Evolutionary conservation across 1,284 basidiomycete species (phyloP).

Genomic region (Cutaneotrichosporon sp.): DNA sequence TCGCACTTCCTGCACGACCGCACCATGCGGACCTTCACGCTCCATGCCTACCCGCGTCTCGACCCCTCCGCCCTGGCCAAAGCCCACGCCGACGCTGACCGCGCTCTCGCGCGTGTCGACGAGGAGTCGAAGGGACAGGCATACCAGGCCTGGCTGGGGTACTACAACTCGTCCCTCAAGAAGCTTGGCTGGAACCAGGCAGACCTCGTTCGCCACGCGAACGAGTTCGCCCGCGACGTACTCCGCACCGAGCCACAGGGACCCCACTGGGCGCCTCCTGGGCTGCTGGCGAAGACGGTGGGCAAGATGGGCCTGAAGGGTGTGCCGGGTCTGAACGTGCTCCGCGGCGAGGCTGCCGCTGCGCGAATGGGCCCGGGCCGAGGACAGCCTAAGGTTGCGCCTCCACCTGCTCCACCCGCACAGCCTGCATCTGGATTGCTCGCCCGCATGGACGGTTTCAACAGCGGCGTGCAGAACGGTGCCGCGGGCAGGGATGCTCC

Average conservation of each 20-base stretch:
- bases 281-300: slow-evolving; percentile 54
- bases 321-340: slow-evolving; percentile 42
- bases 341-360: slow-evolving; percentile 12
- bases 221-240: slow-evolving; percentile 52
- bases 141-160: slow-evolving; percentile 59
- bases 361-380: neutral
- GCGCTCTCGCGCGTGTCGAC: slow-evolving; percentile 35
- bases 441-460: neutral
- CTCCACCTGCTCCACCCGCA: too few species aligned
- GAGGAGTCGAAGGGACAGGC: slow-evolving; percentile 53
- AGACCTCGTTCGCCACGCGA: slow-evolving; percentile 52
- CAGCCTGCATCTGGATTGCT: neutral
- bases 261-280: slow-evolving; percentile 44
- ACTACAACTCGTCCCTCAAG: slow-evolving; percentile 55
- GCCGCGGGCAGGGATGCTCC: neutral
- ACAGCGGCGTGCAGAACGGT: neutral
- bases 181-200: slow-evolving; percentile 50
- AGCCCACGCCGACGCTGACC: slow-evolving; percentile 27
- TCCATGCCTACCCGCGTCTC: slow-evolving; percentile 36
- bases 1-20: slow-evolving; percentile 54
- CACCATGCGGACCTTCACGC: slow-evolving; percentile 51
- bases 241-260: slow-evolving; percentile 50
- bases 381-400: too few species aligned
- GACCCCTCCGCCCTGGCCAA: slow-evolving; percentile 13
- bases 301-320: slow-evolving; percentile 61